Evolutionary conservation across 257 asterid species (phyloP).

Genomic region (Nicotiana tomentosiformis): DNA sequence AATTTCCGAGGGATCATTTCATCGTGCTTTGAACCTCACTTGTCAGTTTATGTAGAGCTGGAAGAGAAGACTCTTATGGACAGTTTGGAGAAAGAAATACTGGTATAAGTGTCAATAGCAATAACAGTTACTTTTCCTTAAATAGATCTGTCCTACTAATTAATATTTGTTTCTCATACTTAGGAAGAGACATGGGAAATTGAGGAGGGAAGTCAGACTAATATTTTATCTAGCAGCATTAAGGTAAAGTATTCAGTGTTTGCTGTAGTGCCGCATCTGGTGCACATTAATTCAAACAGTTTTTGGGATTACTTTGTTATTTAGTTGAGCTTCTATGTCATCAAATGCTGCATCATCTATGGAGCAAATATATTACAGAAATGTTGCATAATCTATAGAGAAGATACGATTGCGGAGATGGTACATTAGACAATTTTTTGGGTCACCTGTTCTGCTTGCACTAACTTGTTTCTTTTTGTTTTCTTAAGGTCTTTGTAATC

Average conservation of each 20-base stretch:
- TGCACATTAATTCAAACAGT: neutral
- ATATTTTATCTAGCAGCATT: conserved; percentile 93
- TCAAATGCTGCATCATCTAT: neutral
- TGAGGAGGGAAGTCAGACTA: conserved; percentile 94
- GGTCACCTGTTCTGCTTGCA: neutral
- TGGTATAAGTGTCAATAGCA: conserved; percentile 34
- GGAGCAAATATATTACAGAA: neutral
- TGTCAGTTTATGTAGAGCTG: conserved; percentile 82
- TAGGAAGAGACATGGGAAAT: conserved; percentile 99
- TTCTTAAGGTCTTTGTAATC: conserved; percentile 67
- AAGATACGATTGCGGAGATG: neutral
- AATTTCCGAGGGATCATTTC: conserved; percentile 96
- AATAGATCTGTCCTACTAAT: conserved; percentile 8
- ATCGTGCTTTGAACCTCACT: conserved; percentile 95
- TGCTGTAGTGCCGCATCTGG: neutral
- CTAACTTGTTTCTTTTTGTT: conserved; percentile 18
- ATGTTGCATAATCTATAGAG: neutral
- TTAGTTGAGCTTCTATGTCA: neutral
- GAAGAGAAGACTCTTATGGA: conserved; percentile 99
- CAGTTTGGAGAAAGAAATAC: conserved; percentile 90
- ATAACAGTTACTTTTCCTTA: conserved; percentile 8
- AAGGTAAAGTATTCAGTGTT: conserved; percentile 44
- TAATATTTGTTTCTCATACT: conserved; percentile 17
- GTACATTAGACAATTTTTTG: neutral
- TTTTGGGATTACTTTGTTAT: neutral